Evolutionary conservation across 106 monocot species (phyloP), one percentile per base, ranked within the genome.

Genomic region (Dioscorea alata): DNA sequence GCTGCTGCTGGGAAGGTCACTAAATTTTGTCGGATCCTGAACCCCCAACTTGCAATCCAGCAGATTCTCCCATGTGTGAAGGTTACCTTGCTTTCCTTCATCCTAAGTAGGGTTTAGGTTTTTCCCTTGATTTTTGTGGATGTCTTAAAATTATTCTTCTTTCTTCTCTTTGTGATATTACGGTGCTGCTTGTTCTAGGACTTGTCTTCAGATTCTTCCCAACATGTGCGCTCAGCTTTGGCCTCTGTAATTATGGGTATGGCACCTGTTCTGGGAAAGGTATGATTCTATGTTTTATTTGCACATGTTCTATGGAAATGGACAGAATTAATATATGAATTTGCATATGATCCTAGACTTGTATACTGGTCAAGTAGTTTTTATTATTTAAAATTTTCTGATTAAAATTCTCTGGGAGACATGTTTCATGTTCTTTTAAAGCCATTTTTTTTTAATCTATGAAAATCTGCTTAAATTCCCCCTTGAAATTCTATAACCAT

Each of bases 171-270:
- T 42, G 42, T 42, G 42, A 42, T 6, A 8, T 42, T 42, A 52
- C 48, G 23, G 23, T 68, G 21, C 16, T 13, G 35, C 71, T 28
- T 28, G 28, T 24, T 64, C 33, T 75, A 88, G 88, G 88, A 88
- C 25, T 73, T 88, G 59, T 88, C 88, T 62, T 81, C 88, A 48
- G 88, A 88, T 81, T 88, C 88, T 70, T 88, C 88, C 7, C 88
- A 88, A 33, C 88, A 88, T 88, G 88, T 88, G 60, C 84, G 88
- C 42, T 88, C 88, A 57, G 78, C 88, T 64, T 72, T 87, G 25
- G 87, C 87, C 24, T 87, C 87, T 18, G 87, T 87, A 48, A 87
- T 87, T 18, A 88, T 88, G 88, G 88, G 88, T 57, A 88, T 84
- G 88, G 88, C 88, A 72, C 88, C 88, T 23, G 78, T 88, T 33